phyloP scores from a whole-genome alignment of 23 red algal species.

The Gracilaria domingensis region DNA sequence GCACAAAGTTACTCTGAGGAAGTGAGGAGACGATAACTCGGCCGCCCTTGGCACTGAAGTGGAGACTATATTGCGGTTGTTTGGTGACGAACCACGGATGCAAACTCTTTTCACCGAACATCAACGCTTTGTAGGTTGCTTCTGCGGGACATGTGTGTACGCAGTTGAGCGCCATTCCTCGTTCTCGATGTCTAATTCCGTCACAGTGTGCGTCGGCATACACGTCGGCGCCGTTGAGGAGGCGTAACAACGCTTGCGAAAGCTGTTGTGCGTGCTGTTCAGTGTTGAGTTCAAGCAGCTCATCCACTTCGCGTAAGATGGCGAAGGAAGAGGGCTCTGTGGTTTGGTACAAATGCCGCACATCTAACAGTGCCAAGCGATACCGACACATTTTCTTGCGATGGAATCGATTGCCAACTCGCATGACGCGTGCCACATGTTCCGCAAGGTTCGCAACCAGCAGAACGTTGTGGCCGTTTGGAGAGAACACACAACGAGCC shows the following conservation, averaged over 20 bases:
- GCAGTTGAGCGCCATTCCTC: constrained; percentile 39
- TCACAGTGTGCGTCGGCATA: neutral
- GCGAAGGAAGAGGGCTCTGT: neutral
- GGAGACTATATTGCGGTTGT: constrained; percentile 50
- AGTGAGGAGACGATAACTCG: constrained; percentile 37
- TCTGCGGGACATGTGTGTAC: constrained; percentile 56
- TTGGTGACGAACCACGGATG: constrained; percentile 71
- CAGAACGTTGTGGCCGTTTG: constrained; percentile 9
- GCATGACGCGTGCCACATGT: constrained; percentile 18
- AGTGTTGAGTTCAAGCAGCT: neutral
- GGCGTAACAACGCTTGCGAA: neutral
- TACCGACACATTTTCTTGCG: constrained; percentile 46
- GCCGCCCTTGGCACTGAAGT: constrained; percentile 18
- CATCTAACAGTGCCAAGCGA: neutral
- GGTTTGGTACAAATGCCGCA: neutral
- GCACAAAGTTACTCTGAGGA: constrained; percentile 42
- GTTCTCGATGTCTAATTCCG: neutral
- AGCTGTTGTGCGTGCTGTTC: neutral
- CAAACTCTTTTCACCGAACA: constrained; percentile 8
- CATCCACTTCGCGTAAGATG: neutral
- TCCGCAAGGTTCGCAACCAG: constrained; percentile 50
- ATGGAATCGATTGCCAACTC: constrained; percentile 36
- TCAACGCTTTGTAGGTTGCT: constrained; percentile 66
- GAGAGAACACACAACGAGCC: constrained; percentile 32
- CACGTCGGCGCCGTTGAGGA: neutral